phyloP scores from a whole-genome alignment of 768 basidiomycete genomes.

The Phlegmacium glaucopus region DNA sequence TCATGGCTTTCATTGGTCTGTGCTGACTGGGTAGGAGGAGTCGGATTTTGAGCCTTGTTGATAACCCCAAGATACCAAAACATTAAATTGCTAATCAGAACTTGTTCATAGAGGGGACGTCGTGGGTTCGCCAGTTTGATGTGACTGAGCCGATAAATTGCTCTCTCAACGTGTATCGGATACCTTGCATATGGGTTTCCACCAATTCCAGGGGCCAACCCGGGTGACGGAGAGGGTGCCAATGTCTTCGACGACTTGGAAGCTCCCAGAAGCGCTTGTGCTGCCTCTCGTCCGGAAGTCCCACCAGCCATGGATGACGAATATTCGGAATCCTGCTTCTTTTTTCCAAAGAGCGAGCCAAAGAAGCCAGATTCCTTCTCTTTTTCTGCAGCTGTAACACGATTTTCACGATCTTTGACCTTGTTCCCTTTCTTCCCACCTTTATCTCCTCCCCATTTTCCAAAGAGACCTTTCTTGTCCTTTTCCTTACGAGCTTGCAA shows the following conservation, averaged over 20 bases:
- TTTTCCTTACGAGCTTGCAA: conserved; percentile 58
- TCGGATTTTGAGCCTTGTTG: conserved; percentile 75
- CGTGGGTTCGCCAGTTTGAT: conserved; percentile 98
- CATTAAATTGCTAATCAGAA: conserved; percentile 89
- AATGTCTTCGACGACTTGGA: conserved; percentile 76
- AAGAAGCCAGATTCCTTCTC: conserved; percentile 87
- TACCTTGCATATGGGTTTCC: conserved; percentile 69
- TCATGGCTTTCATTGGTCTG: conserved; percentile 17
- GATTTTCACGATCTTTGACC: conserved; percentile 41
- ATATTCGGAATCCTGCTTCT: conserved; percentile 65
- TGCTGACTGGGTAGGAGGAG: conserved; percentile 27
- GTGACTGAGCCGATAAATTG: conserved; percentile 95
- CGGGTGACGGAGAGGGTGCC: conserved; percentile 61
- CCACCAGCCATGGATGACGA: conserved; percentile 33
- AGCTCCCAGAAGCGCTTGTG: conserved; percentile 80
- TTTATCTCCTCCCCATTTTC: conserved; percentile 69
- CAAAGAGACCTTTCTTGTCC: conserved; percentile 68
- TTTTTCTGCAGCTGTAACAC: conserved; percentile 49
- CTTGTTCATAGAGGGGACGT: conserved; percentile 95
- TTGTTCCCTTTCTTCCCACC: conserved; percentile 48
- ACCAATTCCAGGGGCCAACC: conserved; percentile 36
- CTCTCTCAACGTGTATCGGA: conserved; percentile 97
- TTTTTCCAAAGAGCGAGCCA: conserved; percentile 89
- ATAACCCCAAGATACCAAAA: conserved; percentile 99
- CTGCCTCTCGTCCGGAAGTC: conserved; percentile 77